Conservation (phyloP, 129 eudicot genomes). For the Flaveria robusta region DNA sequence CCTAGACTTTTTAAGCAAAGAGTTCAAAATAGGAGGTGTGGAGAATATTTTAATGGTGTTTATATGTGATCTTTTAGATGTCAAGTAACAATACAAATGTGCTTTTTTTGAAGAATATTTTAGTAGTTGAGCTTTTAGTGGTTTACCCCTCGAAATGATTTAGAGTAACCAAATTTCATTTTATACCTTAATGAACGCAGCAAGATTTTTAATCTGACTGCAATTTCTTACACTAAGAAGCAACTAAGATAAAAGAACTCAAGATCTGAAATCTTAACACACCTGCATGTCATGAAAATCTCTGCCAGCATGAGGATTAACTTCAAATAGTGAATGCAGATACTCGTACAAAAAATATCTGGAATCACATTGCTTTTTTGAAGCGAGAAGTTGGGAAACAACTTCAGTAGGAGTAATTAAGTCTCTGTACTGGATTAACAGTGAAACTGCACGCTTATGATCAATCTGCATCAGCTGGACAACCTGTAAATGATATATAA, state of each 20-base stretch:
- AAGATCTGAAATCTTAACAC: slow-evolving; percentile 15
- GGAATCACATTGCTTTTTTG: slow-evolving; percentile 59
- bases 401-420: slow-evolving; percentile 83
- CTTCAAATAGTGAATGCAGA: slow-evolving; percentile 76
- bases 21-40: neutral
- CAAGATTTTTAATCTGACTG: neutral
- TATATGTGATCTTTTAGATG: neutral
- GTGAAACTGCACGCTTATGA: slow-evolving; percentile 65
- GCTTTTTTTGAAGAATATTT: neutral
- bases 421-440: slow-evolving; percentile 72
- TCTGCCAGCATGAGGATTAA: slow-evolving; percentile 83
- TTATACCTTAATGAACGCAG: neutral
- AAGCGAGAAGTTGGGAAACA: slow-evolving; percentile 77
- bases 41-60: neutral
- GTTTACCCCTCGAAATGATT: neutral
- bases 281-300: slow-evolving; percentile 99
- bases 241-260: neutral
- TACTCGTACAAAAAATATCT: slow-evolving; percentile 76
- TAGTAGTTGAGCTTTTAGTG: neutral
- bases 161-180: neutral
- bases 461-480: slow-evolving; percentile 85
- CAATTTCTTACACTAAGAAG: neutral
- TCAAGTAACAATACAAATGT: neutral
- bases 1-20: neutral
- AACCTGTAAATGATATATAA: slow-evolving; percentile 58